A percentile compares a stretch with the other conserved stretches of the same genome.
Evolutionary conservation across 495 filamentous ascomycete species (phyloP).

Genomic region (Penicillium robsamsonii): DNA sequence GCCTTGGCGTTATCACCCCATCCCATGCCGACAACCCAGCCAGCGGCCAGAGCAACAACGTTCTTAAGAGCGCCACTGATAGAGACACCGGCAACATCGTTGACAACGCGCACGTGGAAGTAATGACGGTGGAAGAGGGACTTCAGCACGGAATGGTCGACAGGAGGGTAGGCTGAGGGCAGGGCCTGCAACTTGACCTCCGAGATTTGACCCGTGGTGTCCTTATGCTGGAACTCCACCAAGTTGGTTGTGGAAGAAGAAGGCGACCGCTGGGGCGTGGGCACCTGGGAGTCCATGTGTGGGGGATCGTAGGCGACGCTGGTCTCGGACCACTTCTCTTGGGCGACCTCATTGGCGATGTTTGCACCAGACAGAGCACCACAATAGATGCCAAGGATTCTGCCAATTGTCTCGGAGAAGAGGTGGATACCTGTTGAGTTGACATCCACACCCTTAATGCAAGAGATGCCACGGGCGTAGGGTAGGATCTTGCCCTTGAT

Average conservation of each 20-base stretch:
- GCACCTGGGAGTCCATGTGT: conserved; percentile 69
- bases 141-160: conserved; percentile 76
- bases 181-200: conserved; percentile 67
- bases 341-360: conserved; percentile 92
- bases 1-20: conserved; percentile 99
- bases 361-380: conserved; percentile 95
- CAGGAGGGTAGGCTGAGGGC: conserved; percentile 74
- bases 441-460: conserved; percentile 97
- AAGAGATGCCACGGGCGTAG: conserved; percentile 90
- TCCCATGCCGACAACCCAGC: conserved; percentile 90
- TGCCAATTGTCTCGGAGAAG: conserved; percentile 93
- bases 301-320: conserved; percentile 96
- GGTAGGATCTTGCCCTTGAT: conserved; percentile 86
- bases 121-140: conserved; percentile 94
- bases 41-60: conserved; percentile 90
- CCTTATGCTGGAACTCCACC: conserved; percentile 61
- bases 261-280: conserved; percentile 59
- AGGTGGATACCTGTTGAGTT: conserved; percentile 75
- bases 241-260: conserved; percentile 58
- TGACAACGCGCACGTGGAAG: conserved; percentile 91
- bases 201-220: conserved; percentile 58
- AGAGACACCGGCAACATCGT: conserved; percentile 92
- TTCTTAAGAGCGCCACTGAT: conserved; percentile 97
- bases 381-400: conserved; percentile 89
- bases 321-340: conserved; percentile 94